Percentiles rank a stretch among this genome's conserved stretches.
Evolutionary conservation across 768 basidiomycete genomes (phyloP).

Genomic region (Suillus plorans): DNA sequence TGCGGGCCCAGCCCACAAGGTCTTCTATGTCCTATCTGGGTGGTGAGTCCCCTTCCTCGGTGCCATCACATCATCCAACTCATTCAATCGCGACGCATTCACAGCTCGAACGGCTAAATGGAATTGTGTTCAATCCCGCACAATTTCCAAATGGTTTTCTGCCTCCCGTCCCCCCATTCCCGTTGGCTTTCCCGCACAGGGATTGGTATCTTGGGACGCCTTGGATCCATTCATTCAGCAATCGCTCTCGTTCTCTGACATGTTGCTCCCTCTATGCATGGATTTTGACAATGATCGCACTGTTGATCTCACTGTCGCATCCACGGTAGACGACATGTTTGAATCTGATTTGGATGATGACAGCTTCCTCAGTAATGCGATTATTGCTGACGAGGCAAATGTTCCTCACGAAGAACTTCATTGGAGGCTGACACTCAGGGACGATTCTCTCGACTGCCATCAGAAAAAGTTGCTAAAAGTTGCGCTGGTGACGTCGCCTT

Average conservation of each 20-base stretch:
- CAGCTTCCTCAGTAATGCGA: too few relatives aligned
- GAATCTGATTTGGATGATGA: too few relatives aligned
- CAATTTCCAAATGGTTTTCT: background rate
- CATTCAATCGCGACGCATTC: background rate
- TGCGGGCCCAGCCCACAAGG: background rate
- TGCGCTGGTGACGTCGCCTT: background rate
- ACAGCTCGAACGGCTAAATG: background rate
- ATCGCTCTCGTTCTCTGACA: background rate
- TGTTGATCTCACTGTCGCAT: background rate
- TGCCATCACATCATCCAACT: background rate
- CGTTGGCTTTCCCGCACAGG: background rate
- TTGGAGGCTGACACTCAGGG: too few relatives aligned
- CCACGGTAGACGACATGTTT: background rate
- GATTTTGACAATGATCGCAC: background rate
- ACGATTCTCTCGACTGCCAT: background rate
- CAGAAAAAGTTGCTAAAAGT: background rate
- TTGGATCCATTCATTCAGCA: background rate
- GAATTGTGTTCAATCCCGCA: background rate
- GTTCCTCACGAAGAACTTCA: background rate
- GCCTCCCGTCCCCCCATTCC: background rate
- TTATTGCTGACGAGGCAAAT: background rate
- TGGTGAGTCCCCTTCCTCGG: background rate
- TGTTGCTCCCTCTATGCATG: background rate
- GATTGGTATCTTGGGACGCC: background rate
- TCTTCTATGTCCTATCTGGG: background rate